phyloP scores from a whole-genome alignment of 148 eudicot genomes.

The Chenopodium berlandieri region DNA sequence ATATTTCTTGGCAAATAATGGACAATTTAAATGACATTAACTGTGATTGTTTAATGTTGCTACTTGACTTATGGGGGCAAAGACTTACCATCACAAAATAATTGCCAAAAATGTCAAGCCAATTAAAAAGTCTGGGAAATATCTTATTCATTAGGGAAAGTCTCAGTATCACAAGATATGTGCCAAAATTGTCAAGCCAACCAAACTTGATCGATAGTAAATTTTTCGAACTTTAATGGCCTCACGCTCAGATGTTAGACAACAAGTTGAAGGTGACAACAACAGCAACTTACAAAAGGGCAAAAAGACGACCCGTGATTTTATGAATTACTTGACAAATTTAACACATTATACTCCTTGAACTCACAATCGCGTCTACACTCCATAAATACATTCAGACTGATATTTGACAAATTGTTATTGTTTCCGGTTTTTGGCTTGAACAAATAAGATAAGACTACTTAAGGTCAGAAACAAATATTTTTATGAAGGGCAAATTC shows the following conservation, averaged over 20 bases:
- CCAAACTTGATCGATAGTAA: not conserved
- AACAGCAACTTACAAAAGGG: not conserved
- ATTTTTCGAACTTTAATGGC: not conserved
- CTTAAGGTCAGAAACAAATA: not conserved
- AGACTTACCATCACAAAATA: too few species aligned
- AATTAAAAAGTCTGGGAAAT: not conserved
- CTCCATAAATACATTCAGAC: not conserved
- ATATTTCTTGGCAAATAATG: too few species aligned
- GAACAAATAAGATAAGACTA: not conserved
- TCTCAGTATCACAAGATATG: not conserved
- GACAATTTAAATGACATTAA: too few species aligned
- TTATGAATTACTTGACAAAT: not conserved
- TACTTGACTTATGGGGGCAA: not conserved
- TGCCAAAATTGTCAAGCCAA: not conserved
- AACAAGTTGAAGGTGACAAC: not conserved
- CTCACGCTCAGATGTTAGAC: not conserved
- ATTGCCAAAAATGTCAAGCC: too few species aligned
- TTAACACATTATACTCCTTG: not conserved
- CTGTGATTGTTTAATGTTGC: not conserved
- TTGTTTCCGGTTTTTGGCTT: not conserved
- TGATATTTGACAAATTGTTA: slow-evolving; percentile 6
- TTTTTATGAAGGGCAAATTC: slow-evolving; percentile 2
- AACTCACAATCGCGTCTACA: not conserved
- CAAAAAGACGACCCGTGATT: slow-evolving; percentile 1
- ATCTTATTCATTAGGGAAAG: not conserved